Evolutionary conservation across 1,139 yeast genomes (phyloP), one percentile per base, ranked within the genome.

Genomic region (Yamadazyma membranifaciens): DNA sequence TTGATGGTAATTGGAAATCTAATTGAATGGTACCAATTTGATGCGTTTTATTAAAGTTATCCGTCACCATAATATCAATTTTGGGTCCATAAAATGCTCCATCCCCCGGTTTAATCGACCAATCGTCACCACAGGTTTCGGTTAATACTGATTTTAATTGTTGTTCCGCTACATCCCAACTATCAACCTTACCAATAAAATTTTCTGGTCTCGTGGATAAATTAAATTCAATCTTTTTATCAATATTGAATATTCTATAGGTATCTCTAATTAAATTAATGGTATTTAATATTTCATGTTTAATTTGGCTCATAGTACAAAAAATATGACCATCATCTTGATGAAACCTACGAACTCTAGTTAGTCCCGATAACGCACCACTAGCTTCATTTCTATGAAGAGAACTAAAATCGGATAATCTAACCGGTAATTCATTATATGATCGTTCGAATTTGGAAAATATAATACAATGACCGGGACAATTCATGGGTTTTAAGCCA

Each of bases 61-160:
- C 99, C 13, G 82, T 80, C 38, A 92, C 80, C 56, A 87, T 73
- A 36, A 92, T 80, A 60, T 92, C 98, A 50, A 92, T 88, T 63
- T 85, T 85, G 22, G 99, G 99, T 1, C 99, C 99, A 60, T 92
- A 92, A 64, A 92, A 92, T 0, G 98, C 99, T 43, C 99, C 99
- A 62, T 92, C 99, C 13, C 96, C 96, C 43, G 81, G 86, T 48
- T 89, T 84, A 10, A 87, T 54, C 38, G 75, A 69, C 96, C 96
- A 91, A 22, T 69, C 60, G 20, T 48, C 45, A 6, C 83, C 84
- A 16, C 81, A 75, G 44, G 75, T 65, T 16, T 65, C 59, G 42
- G 84, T 70, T 48, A 92, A 67, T 1, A 92, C 94, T 9, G 65
- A 62, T 45, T 76, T 80, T 46, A 92, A 70, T 50, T 82, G 83